Base-by-base conservation (phyloP, 768 basidiomycete genomes). In the Agaricus blazei region DNA sequence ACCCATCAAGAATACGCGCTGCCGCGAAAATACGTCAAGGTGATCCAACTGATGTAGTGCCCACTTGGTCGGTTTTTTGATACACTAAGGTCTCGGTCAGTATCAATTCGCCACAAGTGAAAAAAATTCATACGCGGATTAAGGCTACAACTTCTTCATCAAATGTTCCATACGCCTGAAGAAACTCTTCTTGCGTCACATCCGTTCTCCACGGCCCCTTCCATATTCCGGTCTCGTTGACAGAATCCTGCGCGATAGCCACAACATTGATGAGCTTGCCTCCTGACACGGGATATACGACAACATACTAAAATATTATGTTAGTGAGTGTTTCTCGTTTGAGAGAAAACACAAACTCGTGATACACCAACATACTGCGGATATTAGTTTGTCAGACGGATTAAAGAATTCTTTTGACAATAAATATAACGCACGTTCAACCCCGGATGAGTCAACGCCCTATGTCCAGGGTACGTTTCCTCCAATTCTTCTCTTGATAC, bases 251-350 rank as follows among this genome's bases (percentile, higher is more conserved):
- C 26, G 14, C 69, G 48, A 77, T 74, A 4, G 72, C 76, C 12
- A 70, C 78, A 31, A 82, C 62, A 58, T 80, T 83, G 51, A 83
- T 65, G 19, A 71, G 63, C 43, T 66, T 68, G 19, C 77, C 78
- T 43, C 70, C 67, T 3, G 78, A 72, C 14, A 82, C 74, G 0
- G 79, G 72, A 64, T 82, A 82, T 1, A 66, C 68, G 8, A 81
- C 65, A 19, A 79, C 51, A 62, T 75, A 72, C 81, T 82, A 42
- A 5, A 3, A 38, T 23, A 19, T 5, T 19, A 37, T 15, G 40
- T 2, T 41, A 5, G 12, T 41, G 2, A 41, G 19, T 12, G 6
- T 14, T 41, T 41, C 19, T 12, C 12, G 4, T 23, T 8, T 26
- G 15, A n/a, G 37, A 14, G 23, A 48, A 19, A 36, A 31, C 11